Conservation (phyloP, 371 early-diverging fungal genomes). For the Mycotypha africana region DNA sequence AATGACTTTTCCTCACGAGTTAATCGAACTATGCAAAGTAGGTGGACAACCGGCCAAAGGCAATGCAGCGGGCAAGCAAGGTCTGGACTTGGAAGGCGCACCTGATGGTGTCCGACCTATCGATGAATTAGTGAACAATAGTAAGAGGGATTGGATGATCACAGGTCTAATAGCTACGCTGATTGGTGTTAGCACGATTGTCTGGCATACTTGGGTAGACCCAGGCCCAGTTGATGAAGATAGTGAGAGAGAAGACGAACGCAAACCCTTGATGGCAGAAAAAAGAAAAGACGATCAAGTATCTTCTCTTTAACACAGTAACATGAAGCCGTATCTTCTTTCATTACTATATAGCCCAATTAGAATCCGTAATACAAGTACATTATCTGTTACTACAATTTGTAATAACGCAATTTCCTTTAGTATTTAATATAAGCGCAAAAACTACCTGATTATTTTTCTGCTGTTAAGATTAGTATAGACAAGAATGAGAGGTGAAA, state of each 20-base stretch:
- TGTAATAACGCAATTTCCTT: too few species aligned
- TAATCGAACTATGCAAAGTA: slow-evolving; percentile 43
- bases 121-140: slow-evolving; percentile 40
- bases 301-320: too few species aligned
- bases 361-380: too few species aligned
- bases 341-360: too few species aligned
- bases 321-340: too few species aligned
- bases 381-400: too few species aligned
- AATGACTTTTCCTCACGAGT: slow-evolving; percentile 22
- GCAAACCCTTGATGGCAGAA: too few species aligned
- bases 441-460: too few species aligned
- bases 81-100: slow-evolving; percentile 42
- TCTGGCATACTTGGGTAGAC: slow-evolving; percentile 58
- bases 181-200: slow-evolving; percentile 56
- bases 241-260: slow-evolving; percentile 12
- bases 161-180: slow-evolving; percentile 59
- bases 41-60: slow-evolving; percentile 40
- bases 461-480: too few species aligned
- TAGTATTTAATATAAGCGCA: too few species aligned
- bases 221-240: slow-evolving; percentile 19
- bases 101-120: slow-evolving; percentile 39
- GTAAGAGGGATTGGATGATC: slow-evolving; percentile 43
- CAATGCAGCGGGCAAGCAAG: slow-evolving; percentile 55
- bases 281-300: too few species aligned
- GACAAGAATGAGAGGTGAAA: too few species aligned